Percentiles rank a stretch among this genome's conserved stretches.
Evolutionary conservation across 2,329 filamentous ascomycete species (phyloP).

Genomic region (Apiospora aurea): DNA sequence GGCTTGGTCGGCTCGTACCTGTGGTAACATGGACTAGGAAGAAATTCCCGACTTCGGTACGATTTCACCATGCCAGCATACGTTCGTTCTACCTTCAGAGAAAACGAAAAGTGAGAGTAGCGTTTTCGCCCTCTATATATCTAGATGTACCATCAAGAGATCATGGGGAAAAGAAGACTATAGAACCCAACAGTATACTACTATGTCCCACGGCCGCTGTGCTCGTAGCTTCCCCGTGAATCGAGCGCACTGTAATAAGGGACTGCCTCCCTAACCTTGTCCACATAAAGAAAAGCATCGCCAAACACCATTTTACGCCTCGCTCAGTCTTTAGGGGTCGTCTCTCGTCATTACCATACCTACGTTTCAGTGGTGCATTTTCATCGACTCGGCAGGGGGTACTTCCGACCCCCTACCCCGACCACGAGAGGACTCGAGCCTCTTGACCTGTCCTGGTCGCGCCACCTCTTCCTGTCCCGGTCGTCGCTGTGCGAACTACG

Average conservation of each 20-base stretch:
- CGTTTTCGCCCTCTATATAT: constrained; percentile 2
- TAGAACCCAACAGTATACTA: neutral
- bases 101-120: neutral
- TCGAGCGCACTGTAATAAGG: neutral
- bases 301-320: constrained; percentile 6
- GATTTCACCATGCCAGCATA: neutral
- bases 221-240: neutral
- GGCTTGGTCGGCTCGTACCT: neutral
- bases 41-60: too few species aligned
- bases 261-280: neutral
- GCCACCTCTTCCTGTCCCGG: constrained; percentile 34
- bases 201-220: neutral
- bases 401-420: constrained; percentile 40
- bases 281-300: neutral
- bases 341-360: neutral
- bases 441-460: constrained; percentile 35
- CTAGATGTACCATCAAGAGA: neutral
- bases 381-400: constrained; percentile 32
- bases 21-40: neutral
- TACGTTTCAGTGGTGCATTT: neutral
- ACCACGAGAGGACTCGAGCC: constrained; percentile 29
- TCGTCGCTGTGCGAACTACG: constrained; percentile 39
- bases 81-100: neutral
- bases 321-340: neutral
- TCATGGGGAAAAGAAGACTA: neutral